Evolutionary conservation across 2,329 filamentous ascomycete genomes (phyloP), one percentile per base, ranked within the genome.

Genomic region (Talaromyces sp.): DNA sequence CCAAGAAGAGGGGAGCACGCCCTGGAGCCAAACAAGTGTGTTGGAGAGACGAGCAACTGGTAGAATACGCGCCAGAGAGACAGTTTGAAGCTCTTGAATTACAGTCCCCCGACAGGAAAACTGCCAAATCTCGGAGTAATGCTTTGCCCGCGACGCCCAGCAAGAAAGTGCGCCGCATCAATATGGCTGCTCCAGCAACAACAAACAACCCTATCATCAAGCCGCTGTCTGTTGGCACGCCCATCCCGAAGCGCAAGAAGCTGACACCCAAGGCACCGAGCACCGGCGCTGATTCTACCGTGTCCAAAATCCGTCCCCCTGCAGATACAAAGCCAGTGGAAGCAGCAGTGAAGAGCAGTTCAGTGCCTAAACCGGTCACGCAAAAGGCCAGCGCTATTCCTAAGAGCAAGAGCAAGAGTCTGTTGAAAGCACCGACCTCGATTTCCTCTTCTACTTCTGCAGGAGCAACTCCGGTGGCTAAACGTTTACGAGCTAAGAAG

Each of bases 31-130:
- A 75, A 61, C 65, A 62, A 21, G 74, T 77, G 29, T 67, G 67
- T n/a, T 77, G 74, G 74, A 74, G 74, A 27, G 65, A 72, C 38
- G 60, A 62, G 11, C 70, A 67, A n/a, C 69, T 76, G 8, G 74
- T 69, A 19, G 66, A 73, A 59, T 75, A 70, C 55, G 59, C 59
- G 8, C 59, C 59, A 3, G 59, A 61, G 19, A 61, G 31, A 24
- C 35, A 29, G 32, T 32, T 46, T 10, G 29, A 7, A 1, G 17
- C 50, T 7, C n/a, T 50, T 6, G 59, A 61, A 31, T 29, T 54
- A 14, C 59, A 29, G 12, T 61, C 59, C n/a, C 59, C 59, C n/a
- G n/a, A n/a, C n/a, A n/a, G n/a, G n/a, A n/a, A n/a, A 4, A 61
- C 64, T 48, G 54, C 63, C 57, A 68, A 46, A 29, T 58, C 55